phyloP scores from a whole-genome alignment of 306 rosid species.

The Cercis canadensis region DNA sequence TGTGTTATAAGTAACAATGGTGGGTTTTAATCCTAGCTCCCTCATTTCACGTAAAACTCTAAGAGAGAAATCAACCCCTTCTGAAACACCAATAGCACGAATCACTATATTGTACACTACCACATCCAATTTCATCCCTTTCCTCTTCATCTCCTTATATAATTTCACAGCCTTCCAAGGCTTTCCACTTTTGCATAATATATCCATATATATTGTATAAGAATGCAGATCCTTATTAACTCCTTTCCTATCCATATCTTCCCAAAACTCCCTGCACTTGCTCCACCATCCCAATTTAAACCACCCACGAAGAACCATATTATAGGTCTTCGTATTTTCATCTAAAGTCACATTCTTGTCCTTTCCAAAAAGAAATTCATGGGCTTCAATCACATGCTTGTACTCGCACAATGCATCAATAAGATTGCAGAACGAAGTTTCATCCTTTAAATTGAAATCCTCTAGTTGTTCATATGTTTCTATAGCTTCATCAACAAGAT shows the following conservation, averaged over 20 bases:
- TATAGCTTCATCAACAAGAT: constrained; percentile 67
- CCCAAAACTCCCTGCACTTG: constrained; percentile 57
- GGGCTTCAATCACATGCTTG: constrained; percentile 82
- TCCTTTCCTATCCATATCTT: constrained; percentile 77
- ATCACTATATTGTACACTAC: constrained; percentile 79
- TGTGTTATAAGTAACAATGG: constrained; percentile 72
- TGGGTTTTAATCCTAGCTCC: constrained; percentile 63
- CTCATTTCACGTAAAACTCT: constrained; percentile 57
- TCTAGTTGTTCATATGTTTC: constrained; percentile 52
- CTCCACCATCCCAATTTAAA: constrained; percentile 84
- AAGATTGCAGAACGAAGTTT: constrained; percentile 65
- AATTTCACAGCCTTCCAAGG: constrained; percentile 88
- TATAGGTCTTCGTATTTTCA: constrained; percentile 58
- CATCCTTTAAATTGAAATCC: constrained; percentile 73
- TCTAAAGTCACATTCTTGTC: constrained; percentile 29
- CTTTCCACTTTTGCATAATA: constrained; percentile 81
- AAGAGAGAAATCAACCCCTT: constrained; percentile 69
- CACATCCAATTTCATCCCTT: constrained; percentile 72
- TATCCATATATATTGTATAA: constrained; percentile 86
- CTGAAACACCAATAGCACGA: constrained; percentile 70
- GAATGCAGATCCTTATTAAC: constrained; percentile 74
- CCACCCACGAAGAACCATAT: constrained; percentile 88
- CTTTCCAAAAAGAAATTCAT: constrained; percentile 64
- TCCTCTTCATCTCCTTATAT: constrained; percentile 69
- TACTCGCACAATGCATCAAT: constrained; percentile 82